Evolutionary conservation across 1,284 basidiomycete species (phyloP).

Genomic region (Leccinum griseonigrum): DNA sequence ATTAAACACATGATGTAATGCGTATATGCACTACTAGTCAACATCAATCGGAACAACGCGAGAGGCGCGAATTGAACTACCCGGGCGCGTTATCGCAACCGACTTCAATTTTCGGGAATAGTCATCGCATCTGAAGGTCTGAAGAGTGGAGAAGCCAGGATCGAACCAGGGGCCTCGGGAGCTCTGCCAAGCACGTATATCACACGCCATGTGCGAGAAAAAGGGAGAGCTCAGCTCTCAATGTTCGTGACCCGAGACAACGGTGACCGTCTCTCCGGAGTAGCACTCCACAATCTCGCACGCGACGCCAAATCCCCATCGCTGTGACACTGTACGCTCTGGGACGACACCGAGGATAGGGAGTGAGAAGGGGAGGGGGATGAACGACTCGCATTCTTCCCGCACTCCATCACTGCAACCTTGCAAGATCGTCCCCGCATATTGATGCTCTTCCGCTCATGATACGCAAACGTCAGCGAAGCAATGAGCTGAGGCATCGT

Average conservation of each 20-base stretch:
- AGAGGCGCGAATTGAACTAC: neutral
- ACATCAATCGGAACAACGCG: neutral
- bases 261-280: constrained; percentile 27
- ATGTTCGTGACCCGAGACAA: constrained; percentile 20
- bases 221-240: constrained; percentile 22
- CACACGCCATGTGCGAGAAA: neutral
- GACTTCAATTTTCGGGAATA: neutral
- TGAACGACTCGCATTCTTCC: constrained; percentile 12
- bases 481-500: constrained; percentile 35
- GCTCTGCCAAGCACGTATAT: neutral
- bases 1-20: constrained; percentile 13
- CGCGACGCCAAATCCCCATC: constrained; percentile 2
- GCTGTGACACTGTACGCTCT: constrained; percentile 1
- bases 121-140: neutral
- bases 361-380: neutral
- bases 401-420: neutral
- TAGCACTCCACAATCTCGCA: constrained; percentile 11
- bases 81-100: neutral
- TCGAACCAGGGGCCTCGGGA: neutral
- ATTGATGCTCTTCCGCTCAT: constrained; percentile 20
- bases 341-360: neutral
- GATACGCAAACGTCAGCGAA: constrained; percentile 27
- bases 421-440: constrained; percentile 20
- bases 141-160: neutral
- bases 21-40: neutral